Evolutionary conservation across 352 stramenopile species (phyloP), one percentile per base, ranked within the genome.

Genomic region (Phytopythium mirpurense): DNA sequence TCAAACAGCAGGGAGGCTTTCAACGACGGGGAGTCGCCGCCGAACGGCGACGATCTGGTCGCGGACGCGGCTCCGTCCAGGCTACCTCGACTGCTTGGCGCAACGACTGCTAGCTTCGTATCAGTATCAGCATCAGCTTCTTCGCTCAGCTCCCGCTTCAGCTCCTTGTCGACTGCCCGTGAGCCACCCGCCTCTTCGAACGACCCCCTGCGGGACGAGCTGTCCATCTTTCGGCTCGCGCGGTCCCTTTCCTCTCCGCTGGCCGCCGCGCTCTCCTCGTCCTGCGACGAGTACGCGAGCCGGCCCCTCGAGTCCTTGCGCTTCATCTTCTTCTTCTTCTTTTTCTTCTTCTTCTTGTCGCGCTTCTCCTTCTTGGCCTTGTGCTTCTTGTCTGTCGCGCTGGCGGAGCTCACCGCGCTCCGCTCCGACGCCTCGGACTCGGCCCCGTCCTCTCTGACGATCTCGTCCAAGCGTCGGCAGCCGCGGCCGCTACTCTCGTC

Each of bases 311-410:
- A 53, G 29, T 63, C 52, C 8, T 51, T 74, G 23, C 65, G 59
- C n/a, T 66, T 78, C 40, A 67, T 54, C 41, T 68, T 76, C 40
- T 70, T 81, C 58, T 67, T 81, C 35, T 66, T 77, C 56, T 78
- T 82, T 44, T 78, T 77, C 43, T 70, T 67, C 62, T 86, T 83
- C 46, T 79, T 74, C 48, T 85, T 83, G 29, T 82, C 73, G 24
- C 68, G 59, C 49, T 83, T 83, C 49, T 81, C 72, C 15, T 67
- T 68, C 52, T 85, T 51, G 27, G 45, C 38, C 45, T 38, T 81
- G 35, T 83, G 67, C 54, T 75, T 83, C 26, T 53, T 29, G 12
- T 46, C 77, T 36, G 69, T 83, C 8, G 55, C 59, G 37, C 63
- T 72, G 41, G 44, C 65, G 2, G 26, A 63, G 36, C 61, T 70